These are phyloP conservation scores for Bacidia gigantensis DNA, from an alignment of 495 filamentous ascomycete genomes.

Conservation along the genomic window DNA sequence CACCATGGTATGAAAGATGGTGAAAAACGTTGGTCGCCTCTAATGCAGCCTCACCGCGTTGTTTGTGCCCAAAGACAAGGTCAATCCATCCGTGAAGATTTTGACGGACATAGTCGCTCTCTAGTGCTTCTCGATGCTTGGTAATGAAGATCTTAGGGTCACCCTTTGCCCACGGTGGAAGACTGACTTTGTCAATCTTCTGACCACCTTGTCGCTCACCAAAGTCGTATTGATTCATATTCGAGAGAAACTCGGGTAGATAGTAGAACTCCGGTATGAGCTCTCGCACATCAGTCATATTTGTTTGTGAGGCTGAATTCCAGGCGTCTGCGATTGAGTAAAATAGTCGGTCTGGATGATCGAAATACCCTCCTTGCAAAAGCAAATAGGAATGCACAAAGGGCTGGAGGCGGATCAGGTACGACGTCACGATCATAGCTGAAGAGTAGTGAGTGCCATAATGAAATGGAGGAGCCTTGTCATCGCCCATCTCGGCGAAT, in stretches of 20 bases:
- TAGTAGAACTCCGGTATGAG: slow-evolving; percentile 95
- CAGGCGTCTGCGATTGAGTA: slow-evolving; percentile 86
- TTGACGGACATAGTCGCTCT: slow-evolving; percentile 85
- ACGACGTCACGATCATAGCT: slow-evolving; percentile 96
- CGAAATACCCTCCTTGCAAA: slow-evolving; percentile 92
- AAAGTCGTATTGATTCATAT: slow-evolving; percentile 89
- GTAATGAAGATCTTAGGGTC: slow-evolving; percentile 92
- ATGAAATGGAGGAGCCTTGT: slow-evolving; percentile 69
- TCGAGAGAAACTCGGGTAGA: slow-evolving; percentile 82
- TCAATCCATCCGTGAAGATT: slow-evolving; percentile 93
- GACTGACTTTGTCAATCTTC: slow-evolving; percentile 63
- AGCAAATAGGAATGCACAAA: slow-evolving; percentile 95
- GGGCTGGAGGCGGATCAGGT: slow-evolving; percentile 85
- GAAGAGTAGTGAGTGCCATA: slow-evolving; percentile 98
- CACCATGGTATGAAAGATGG: slow-evolving; percentile 84
- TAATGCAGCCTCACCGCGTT: slow-evolving; percentile 82
- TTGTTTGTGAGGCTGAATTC: slow-evolving; percentile 77
- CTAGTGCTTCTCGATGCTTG: slow-evolving; percentile 85
- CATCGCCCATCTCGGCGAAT: slow-evolving; percentile 83
- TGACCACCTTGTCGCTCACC: slow-evolving; percentile 71
- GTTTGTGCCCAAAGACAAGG: slow-evolving; percentile 87
- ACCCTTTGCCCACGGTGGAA: slow-evolving; percentile 94
- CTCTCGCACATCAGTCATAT: slow-evolving; percentile 87
- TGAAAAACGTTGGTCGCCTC: slow-evolving; percentile 94
- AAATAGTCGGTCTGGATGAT: slow-evolving; percentile 90